Evolutionary conservation across 768 basidiomycete species (phyloP), one percentile per base, ranked within the genome.

Genomic region (Rhizopogon vulgaris): DNA sequence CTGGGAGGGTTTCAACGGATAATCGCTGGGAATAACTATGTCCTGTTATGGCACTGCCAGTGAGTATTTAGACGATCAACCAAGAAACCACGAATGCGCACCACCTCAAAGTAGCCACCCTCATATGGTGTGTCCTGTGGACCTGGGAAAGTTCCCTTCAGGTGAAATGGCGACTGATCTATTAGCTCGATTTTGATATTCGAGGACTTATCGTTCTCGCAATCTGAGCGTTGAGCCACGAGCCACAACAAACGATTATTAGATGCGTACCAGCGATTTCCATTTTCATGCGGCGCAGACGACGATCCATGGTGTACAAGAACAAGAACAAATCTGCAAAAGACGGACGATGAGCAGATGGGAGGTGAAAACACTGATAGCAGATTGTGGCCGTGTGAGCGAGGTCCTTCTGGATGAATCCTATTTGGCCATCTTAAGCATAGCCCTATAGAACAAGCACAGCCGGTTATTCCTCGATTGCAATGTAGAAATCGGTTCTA

Each of bases 1-100:
- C 78, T 97, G 96, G 50, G 94, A 86, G 0, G 94, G 93, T 64
- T 93, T 88, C 67, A 92, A 91, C n/a, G 89, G 90, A 64, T 92
- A 91, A 43, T 90, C 82, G 41, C 92, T 90, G 6, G 94, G 94
- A 60, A 97, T 91, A 17, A 86, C 77, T 58, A 97, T 97, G 64
- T 97, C 94, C 90, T 92, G 61, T 36, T 22, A 22, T 22, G 22
- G 3, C 1, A 22, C 3, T 22, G 22, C 22, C 22, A 22, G 22
- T 1, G 22, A 22, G 22, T 22, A 22, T 22, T 22, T 22, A 22
- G 22, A 34, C 14, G 24, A 22, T 48, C 52, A 36, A 58, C 49
- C 57, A 38, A 55, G 36, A 5, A 28, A 28, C 28, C 28, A 28
- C 5, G 28, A 48, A 18, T 36, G 72, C 91, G 71, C 59, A 94